These are phyloP conservation scores for Gomphus bonarii DNA, from an alignment of 1,284 basidiomycete species.

Conservation along the genomic window DNA sequence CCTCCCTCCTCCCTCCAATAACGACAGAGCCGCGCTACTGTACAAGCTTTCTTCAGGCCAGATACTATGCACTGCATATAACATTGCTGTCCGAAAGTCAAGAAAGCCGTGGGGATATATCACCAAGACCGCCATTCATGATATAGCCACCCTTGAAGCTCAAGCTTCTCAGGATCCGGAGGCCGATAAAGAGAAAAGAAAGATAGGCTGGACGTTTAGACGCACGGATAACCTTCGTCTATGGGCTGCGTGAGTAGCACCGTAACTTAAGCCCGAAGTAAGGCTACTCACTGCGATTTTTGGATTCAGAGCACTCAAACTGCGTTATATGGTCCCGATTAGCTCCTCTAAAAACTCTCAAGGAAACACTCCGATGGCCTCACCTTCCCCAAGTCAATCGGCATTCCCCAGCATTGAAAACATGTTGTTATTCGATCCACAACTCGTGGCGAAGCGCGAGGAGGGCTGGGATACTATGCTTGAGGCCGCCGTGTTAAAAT, in stretches of 20 bases:
- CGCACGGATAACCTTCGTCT: conserved; percentile 73
- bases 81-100: conserved; percentile 66
- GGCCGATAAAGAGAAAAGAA: conserved; percentile 20
- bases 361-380: conserved; percentile 19
- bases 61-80: conserved; percentile 72
- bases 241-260: conserved; percentile 62
- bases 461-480: conserved; percentile 77
- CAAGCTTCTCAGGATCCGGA: conserved; percentile 27
- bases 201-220: conserved; percentile 69
- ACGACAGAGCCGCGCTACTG: conserved; percentile 35
- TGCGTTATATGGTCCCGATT: conserved; percentile 69
- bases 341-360: conserved; percentile 28
- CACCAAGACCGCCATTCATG: conserved; percentile 65
- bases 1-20: conserved; percentile 29
- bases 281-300: background rate
- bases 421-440: conserved; percentile 54
- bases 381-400: conserved; percentile 13
- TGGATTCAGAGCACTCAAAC: conserved; percentile 56
- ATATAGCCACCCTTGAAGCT: conserved; percentile 53
- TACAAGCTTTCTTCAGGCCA: conserved; percentile 66
- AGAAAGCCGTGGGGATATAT: conserved; percentile 85
- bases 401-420: conserved; percentile 16
- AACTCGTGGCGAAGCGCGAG: conserved; percentile 59
- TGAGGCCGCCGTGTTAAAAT: conserved; percentile 45
- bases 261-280: conserved; percentile 2